Evolutionary conservation across 2,329 filamentous ascomycete species (phyloP).

Genomic region (Stagonosporopsis chrysanthemi): DNA sequence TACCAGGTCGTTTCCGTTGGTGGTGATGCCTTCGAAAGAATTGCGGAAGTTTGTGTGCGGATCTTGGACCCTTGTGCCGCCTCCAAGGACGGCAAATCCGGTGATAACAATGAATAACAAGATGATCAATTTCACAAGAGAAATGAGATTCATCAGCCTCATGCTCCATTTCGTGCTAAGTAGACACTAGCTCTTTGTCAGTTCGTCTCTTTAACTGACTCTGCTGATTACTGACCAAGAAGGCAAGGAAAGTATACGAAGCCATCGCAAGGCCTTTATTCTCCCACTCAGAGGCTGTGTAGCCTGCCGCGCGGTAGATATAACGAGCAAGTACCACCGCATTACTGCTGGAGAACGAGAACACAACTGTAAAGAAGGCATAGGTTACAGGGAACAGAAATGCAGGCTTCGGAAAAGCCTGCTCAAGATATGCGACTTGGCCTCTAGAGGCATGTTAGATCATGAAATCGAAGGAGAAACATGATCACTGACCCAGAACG

Average conservation of each 20-base stretch:
- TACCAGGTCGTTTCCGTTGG: slow-evolving; percentile 40
- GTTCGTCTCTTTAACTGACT: too few relatives aligned
- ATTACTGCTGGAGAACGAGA: slow-evolving; percentile 43
- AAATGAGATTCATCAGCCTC: slow-evolving; percentile 41
- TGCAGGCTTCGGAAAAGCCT: slow-evolving; percentile 37
- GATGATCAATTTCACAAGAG: slow-evolving; percentile 64
- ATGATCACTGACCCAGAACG: slow-evolving; percentile 26
- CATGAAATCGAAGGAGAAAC: neutral
- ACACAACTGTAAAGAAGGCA: slow-evolving; percentile 38
- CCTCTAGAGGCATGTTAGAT: slow-evolving; percentile 5
- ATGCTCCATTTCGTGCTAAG: slow-evolving; percentile 38
- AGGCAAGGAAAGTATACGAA: slow-evolving; percentile 34
- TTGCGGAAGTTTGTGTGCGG: slow-evolving; percentile 38
- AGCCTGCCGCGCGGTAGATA: slow-evolving; percentile 39
- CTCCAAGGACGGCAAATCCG: slow-evolving; percentile 42
- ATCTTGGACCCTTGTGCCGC: slow-evolving; percentile 36
- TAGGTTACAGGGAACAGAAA: slow-evolving; percentile 42
- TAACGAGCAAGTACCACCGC: slow-evolving; percentile 42
- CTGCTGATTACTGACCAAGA: slow-evolving; percentile 15
- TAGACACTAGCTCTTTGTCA: slow-evolving; percentile 22
- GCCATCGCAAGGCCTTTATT: slow-evolving; percentile 41
- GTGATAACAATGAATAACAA: slow-evolving; percentile 60
- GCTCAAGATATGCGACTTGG: slow-evolving; percentile 43
- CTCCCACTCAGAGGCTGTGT: slow-evolving; percentile 35
- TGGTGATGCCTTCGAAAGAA: slow-evolving; percentile 36